These are phyloP conservation scores for Pythium phragmitis DNA, from an alignment of 352 stramenopile genomes.

Conservation along the genomic window DNA sequence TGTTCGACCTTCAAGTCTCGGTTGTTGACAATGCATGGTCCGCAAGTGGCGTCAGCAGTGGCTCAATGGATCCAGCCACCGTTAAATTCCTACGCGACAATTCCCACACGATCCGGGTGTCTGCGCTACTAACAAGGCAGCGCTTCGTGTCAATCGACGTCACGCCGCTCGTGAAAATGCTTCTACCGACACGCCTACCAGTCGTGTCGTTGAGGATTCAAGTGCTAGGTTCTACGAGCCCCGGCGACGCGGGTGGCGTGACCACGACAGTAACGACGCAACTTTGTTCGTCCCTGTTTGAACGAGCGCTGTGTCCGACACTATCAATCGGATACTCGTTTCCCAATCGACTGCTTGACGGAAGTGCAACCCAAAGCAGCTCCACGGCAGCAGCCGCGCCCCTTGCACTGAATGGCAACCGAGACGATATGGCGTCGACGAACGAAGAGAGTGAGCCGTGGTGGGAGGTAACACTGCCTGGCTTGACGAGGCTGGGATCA, in stretches of 20 bases:
- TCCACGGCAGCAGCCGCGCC: slow-evolving; percentile 30
- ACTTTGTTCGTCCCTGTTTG: slow-evolving; percentile 65
- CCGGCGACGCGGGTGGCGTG: slow-evolving; percentile 21
- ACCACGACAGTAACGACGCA: slow-evolving; percentile 33
- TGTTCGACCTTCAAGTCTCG: slow-evolving; percentile 47
- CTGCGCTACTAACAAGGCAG: slow-evolving; percentile 44
- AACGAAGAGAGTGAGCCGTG: slow-evolving; percentile 40
- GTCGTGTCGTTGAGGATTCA: slow-evolving; percentile 55
- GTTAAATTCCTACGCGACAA: slow-evolving; percentile 23
- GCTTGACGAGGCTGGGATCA: slow-evolving; percentile 43
- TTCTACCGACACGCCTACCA: slow-evolving; percentile 40
- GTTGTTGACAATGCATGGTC: slow-evolving; percentile 54
- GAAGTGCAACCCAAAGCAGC: slow-evolving; percentile 39
- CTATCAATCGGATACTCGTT: slow-evolving; percentile 47
- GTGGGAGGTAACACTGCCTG: slow-evolving; percentile 52
- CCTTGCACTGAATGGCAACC: slow-evolving; percentile 16
- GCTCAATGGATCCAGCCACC: slow-evolving; percentile 4
- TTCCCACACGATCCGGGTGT: slow-evolving; percentile 33
- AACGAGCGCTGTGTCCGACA: slow-evolving; percentile 44
- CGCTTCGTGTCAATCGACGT: slow-evolving; percentile 55
- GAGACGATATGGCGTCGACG: slow-evolving; percentile 18
- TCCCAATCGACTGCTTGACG: slow-evolving; percentile 37
- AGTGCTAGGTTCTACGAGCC: slow-evolving; percentile 34
- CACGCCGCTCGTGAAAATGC: slow-evolving; percentile 34
- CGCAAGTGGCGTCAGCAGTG: slow-evolving; percentile 26